Evolutionary conservation across 768 basidiomycete genomes (phyloP).

Genomic region (Galerina marginata): DNA sequence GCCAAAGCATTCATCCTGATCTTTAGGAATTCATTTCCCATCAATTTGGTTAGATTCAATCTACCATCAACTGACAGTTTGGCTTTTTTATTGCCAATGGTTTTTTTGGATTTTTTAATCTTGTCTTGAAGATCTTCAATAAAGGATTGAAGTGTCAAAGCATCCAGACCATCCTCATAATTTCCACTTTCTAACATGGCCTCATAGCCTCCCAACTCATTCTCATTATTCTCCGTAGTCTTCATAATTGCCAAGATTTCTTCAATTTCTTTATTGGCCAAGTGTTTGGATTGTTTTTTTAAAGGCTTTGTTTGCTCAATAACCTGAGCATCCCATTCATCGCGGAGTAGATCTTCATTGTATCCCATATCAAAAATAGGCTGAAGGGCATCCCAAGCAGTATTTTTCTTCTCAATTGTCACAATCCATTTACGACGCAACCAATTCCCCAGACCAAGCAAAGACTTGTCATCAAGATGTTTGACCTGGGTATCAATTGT

Average conservation of each 20-base stretch:
- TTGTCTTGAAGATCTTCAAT: not conserved
- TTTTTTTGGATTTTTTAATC: not conserved
- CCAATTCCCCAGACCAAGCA: constrained; percentile 4
- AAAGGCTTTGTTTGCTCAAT: not conserved
- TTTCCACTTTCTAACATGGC: no score
- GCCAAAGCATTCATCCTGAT: not conserved
- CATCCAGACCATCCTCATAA: no score
- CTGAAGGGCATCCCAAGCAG: not conserved
- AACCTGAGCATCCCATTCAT: not conserved
- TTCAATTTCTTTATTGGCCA: not conserved
- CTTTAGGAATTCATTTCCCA: not conserved
- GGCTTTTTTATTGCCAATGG: not conserved
- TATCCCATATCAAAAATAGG: not conserved
- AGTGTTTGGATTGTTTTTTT: no score
- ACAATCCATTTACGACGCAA: constrained; percentile 1
- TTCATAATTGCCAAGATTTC: not conserved
- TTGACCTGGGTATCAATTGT: constrained; percentile 16
- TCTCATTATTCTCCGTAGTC: not conserved
- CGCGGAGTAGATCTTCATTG: not conserved
- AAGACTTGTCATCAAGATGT: constrained; percentile 9
- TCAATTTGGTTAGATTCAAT: not conserved
- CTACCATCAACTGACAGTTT: not conserved
- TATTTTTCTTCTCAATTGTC: not conserved
- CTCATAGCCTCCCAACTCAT: no score
- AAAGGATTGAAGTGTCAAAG: no score